Evolutionary conservation across 2,329 filamentous ascomycete genomes (phyloP).

Genomic region (Fusarium piperis): DNA sequence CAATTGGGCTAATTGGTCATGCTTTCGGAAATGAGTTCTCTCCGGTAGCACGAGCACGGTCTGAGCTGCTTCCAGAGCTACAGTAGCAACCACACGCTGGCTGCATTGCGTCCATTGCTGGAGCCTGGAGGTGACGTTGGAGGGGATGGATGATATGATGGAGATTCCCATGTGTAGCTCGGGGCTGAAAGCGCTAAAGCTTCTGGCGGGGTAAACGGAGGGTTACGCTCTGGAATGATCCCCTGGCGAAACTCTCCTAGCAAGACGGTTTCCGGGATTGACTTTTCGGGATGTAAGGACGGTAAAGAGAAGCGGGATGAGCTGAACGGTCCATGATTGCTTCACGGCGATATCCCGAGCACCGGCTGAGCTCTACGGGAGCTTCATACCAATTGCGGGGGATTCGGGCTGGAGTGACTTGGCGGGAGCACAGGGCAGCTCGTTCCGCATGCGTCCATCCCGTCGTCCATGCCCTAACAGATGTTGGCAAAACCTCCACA

Average conservation of each 20-base stretch:
- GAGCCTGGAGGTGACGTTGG: conserved; percentile 6
- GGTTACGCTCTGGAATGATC: background rate
- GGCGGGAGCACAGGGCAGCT: conserved; percentile 1
- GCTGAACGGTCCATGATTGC: background rate
- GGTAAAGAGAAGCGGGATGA: background rate
- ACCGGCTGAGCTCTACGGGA: background rate
- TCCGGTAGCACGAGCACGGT: background rate
- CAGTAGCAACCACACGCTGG: background rate
- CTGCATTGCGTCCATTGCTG: background rate
- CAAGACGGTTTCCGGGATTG: background rate
- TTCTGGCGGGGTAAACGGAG: conserved; percentile 35
- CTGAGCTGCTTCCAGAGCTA: background rate
- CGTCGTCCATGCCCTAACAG: conserved; percentile 36
- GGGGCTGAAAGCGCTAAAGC: conserved; percentile 11
- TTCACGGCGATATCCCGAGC: background rate
- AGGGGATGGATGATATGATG: background rate
- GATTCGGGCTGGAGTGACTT: background rate
- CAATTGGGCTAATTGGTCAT: background rate
- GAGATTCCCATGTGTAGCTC: conserved; percentile 3
- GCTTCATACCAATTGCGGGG: background rate
- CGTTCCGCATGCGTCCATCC: conserved; percentile 4
- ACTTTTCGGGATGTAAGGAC: background rate
- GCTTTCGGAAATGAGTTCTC: background rate
- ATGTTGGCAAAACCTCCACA: conserved; percentile 26
- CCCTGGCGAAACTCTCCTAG: background rate